phyloP scores from a whole-genome alignment of 2,329 filamentous ascomycete species.

The Plectosphaerella plurivora region DNA sequence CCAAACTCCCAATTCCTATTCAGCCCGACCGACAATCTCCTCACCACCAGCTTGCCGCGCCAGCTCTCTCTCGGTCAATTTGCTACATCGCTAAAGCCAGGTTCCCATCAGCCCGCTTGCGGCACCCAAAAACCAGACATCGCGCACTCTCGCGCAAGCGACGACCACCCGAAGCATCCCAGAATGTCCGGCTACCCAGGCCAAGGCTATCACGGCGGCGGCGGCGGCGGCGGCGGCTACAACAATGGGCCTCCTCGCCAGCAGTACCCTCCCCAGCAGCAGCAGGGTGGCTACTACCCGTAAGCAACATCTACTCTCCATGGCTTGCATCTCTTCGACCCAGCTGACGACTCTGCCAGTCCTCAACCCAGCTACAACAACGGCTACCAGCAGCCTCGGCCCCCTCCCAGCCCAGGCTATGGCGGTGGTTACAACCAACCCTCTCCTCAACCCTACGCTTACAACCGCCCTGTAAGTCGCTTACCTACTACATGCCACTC shows the following conservation, averaged over 20 bases:
- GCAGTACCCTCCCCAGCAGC: constrained; percentile 35
- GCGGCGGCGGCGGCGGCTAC: constrained; percentile 44
- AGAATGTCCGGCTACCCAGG: constrained; percentile 62
- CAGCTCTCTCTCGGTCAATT: too few relatives aligned
- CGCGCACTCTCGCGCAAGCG: too few relatives aligned
- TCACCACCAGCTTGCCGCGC: too few relatives aligned
- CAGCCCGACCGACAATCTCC: too few relatives aligned
- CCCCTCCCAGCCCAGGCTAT: constrained; percentile 31
- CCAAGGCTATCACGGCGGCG: constrained; percentile 45
- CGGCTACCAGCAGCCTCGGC: constrained; percentile 36
- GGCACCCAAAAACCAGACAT: too few relatives aligned
- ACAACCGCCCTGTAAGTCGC: constrained; percentile 32
- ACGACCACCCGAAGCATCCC: constrained; percentile 1
- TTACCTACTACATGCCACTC: neutral
- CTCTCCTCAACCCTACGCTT: constrained; percentile 42
- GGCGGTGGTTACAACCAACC: constrained; percentile 36
- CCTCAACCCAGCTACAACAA: constrained; percentile 42
- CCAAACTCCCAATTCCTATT: too few relatives aligned
- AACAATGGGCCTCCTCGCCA: constrained; percentile 26
- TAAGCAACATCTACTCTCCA: constrained; percentile 19
- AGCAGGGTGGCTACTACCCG: constrained; percentile 45
- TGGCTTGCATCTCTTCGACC: neutral
- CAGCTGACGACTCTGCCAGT: constrained; percentile 16
- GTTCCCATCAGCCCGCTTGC: too few relatives aligned
- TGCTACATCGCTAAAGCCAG: too few relatives aligned